phyloP scores from a whole-genome alignment of 148 eudicot genomes.

The Amaranthus hypochondriacus region DNA sequence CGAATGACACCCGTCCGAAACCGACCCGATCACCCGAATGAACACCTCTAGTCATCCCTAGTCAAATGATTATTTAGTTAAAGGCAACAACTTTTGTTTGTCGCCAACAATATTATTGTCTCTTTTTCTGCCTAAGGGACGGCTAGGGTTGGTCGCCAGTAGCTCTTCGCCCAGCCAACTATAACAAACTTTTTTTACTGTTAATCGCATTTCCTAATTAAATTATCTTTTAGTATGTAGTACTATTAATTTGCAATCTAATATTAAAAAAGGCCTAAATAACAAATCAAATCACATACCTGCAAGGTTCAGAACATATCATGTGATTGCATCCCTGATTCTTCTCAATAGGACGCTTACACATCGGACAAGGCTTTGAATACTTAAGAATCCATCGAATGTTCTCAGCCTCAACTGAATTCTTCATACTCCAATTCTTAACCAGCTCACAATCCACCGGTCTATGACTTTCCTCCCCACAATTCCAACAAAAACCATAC shows the following conservation, averaged over 20 bases:
- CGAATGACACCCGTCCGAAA: no score
- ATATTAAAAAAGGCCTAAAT: not conserved
- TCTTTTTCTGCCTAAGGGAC: no score
- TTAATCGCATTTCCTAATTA: no score
- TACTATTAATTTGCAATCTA: not conserved
- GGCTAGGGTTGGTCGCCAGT: no score
- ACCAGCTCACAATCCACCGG: slow-evolving; percentile 18
- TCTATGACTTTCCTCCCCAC: slow-evolving; percentile 20
- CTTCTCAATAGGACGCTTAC: slow-evolving; percentile 69
- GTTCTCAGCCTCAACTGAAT: slow-evolving; percentile 16
- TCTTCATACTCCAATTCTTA: slow-evolving; percentile 21
- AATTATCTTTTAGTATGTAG: not conserved
- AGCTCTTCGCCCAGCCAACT: no score
- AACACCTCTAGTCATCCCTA: no score
- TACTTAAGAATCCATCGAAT: slow-evolving; percentile 48
- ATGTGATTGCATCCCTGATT: slow-evolving; percentile 67
- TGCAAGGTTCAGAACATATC: slow-evolving; percentile 55
- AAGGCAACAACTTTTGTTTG: no score
- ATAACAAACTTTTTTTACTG: no score
- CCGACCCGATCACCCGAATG: no score
- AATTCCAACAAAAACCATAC: slow-evolving; percentile 19
- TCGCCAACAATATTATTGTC: no score
- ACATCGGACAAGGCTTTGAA: slow-evolving; percentile 66
- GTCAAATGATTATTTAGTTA: no score
- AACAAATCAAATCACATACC: slow-evolving; percentile 8